Percentiles rank a stretch among this genome's conserved stretches.
phyloP scores from a whole-genome alignment of 2,329 filamentous ascomycete genomes.

The Arthrobotrys sinensis region DNA sequence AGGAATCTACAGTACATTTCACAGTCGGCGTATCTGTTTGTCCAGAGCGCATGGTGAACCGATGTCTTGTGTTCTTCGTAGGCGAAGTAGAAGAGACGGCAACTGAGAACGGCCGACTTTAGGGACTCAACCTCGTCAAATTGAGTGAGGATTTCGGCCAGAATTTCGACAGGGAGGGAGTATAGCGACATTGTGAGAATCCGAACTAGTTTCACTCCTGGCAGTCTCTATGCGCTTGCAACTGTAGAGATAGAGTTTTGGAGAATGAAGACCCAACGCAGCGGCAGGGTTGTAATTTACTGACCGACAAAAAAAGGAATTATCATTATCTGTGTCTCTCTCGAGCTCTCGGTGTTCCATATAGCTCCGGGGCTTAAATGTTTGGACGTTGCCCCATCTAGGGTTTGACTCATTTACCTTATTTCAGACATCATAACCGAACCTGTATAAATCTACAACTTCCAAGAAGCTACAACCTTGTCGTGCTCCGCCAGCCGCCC shows the following conservation, averaged over 20 bases:
- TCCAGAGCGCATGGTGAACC: slow-evolving; percentile 22
- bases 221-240: too few species aligned
- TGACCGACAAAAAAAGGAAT: too few species aligned
- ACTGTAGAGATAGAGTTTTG: background rate
- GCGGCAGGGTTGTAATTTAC: background rate
- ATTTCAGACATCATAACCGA: too few species aligned
- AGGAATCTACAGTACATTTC: slow-evolving; percentile 26
- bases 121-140: slow-evolving; percentile 7
- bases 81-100: background rate
- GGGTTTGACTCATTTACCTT: too few species aligned
- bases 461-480: too few species aligned
- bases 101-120: background rate
- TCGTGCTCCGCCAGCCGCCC: too few species aligned
- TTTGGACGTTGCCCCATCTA: too few species aligned
- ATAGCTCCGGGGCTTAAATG: too few species aligned
- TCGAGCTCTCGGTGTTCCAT: too few species aligned
- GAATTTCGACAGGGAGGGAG: slow-evolving; percentile 8
- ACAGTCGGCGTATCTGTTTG: background rate
- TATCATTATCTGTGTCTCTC: too few species aligned
- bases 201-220: too few species aligned
- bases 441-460: too few species aligned
- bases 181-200: slow-evolving; percentile 4
- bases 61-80: slow-evolving; percentile 6
- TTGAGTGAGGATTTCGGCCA: slow-evolving; percentile 29
- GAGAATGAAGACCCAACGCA: slow-evolving; percentile 4